Conservation (phyloP, 345 rosid genomes). For the Clarkia xantiana region DNA sequence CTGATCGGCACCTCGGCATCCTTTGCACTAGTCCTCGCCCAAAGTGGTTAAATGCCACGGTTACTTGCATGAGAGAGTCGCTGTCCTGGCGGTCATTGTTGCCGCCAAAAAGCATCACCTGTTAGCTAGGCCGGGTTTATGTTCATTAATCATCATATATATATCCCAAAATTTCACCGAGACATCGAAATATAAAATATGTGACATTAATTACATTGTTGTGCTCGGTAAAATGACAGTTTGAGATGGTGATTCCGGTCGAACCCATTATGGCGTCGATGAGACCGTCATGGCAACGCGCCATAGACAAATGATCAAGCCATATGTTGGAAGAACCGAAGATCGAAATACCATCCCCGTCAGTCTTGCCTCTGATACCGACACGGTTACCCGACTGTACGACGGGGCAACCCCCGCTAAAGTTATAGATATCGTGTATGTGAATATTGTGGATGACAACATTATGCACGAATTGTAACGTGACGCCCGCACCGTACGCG, state of each 20-base stretch:
- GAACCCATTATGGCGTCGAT: slow-evolving; percentile 58
- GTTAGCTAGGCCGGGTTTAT: background rate
- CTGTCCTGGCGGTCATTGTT: slow-evolving; percentile 21
- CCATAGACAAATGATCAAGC: slow-evolving; percentile 74
- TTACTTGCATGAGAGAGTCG: slow-evolving; percentile 47
- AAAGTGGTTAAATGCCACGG: slow-evolving; percentile 66
- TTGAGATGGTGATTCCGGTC: slow-evolving; percentile 69
- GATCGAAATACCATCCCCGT: no score
- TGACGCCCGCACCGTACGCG: slow-evolving; percentile 43
- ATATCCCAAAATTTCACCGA: background rate
- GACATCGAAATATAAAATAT: background rate
- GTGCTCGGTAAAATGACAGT: slow-evolving; percentile 65
- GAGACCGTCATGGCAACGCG: slow-evolving; percentile 48
- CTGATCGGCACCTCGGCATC: slow-evolving; percentile 49
- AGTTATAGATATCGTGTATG: slow-evolving; percentile 36
- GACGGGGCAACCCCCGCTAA: slow-evolving; percentile 22
- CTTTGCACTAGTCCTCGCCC: slow-evolving; percentile 46
- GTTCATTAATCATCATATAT: no score
- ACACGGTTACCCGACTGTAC: no score
- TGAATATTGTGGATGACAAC: slow-evolving; percentile 44
- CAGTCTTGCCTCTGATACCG: no score
- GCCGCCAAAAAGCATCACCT: slow-evolving; percentile 65
- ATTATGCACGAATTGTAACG: slow-evolving; percentile 38
- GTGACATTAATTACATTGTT: slow-evolving; percentile 28
- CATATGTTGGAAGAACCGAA: slow-evolving; percentile 50